phyloP scores from a whole-genome alignment of 306 rosid species.

The Castanea crenata region DNA sequence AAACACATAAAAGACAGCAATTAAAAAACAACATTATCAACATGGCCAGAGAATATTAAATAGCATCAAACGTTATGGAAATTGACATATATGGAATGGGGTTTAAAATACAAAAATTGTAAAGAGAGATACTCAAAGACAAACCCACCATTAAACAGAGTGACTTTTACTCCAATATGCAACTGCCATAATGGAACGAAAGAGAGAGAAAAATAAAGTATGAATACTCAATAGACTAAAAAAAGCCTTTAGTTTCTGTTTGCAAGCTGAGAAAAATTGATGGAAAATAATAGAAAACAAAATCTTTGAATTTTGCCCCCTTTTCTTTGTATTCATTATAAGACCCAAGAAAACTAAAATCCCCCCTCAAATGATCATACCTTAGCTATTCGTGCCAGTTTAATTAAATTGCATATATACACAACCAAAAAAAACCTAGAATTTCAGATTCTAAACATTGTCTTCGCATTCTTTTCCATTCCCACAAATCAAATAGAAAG shows the following conservation, averaged over 20 bases:
- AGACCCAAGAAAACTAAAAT: neutral
- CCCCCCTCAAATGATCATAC: neutral
- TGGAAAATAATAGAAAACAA: neutral
- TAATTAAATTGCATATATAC: too few relatives aligned
- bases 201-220: neutral
- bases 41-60: neutral
- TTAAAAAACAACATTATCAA: neutral
- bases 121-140: neutral
- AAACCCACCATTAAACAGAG: neutral
- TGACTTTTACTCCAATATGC: neutral
- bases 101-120: neutral
- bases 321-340: neutral
- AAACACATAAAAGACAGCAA: neutral
- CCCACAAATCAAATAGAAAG: neutral
- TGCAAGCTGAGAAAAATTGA: constrained; percentile 14
- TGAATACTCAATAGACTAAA: neutral
- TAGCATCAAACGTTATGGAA: neutral
- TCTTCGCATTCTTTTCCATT: neutral
- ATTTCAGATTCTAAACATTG: neutral
- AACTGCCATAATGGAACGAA: neutral
- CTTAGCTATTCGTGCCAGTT: neutral
- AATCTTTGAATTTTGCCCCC: neutral
- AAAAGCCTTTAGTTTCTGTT: neutral
- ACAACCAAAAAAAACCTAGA: neutral
- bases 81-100: neutral